A percentile compares a stretch with the other conserved stretches of the same genome.
Conservation (phyloP, 2,329 filamentous ascomycete genomes). For the Neophaeococcomyces aloes region DNA sequence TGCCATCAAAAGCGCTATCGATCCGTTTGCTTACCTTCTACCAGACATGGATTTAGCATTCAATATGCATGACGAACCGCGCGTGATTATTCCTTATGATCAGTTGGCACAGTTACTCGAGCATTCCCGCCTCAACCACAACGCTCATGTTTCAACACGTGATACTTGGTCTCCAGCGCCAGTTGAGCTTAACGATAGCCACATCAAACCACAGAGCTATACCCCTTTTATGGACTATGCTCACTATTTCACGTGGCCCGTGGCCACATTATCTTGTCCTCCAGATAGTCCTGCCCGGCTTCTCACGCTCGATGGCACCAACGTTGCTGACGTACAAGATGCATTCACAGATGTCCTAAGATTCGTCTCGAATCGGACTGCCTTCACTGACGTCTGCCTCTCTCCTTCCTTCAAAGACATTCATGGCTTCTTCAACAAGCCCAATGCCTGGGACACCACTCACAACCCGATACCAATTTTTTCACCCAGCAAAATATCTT, state of each 20-base stretch:
- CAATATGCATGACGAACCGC: conserved; percentile 88
- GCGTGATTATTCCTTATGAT: conserved; percentile 75
- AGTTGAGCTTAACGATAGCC: conserved; percentile 60
- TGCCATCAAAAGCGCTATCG: conserved; percentile 74
- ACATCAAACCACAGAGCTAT: conserved; percentile 64
- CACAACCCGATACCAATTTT: conserved; percentile 92
- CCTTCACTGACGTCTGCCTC: conserved; percentile 82
- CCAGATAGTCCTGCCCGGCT: conserved; percentile 65
- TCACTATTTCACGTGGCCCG: conserved; percentile 86
- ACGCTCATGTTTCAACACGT: conserved; percentile 55
- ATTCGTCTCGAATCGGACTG: conserved; percentile 79
- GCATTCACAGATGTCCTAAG: conserved; percentile 66
- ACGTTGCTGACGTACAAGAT: conserved; percentile 53
- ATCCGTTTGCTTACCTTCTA: conserved; percentile 67
- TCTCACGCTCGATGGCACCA: conserved; percentile 48
- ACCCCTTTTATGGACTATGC: conserved; percentile 84
- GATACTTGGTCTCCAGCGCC: conserved; percentile 53
- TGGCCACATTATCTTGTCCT: conserved; percentile 76
- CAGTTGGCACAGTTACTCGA: conserved; percentile 63
- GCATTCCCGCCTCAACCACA: too few species aligned
- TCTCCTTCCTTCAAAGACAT: conserved; percentile 67
- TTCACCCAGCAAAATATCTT: conserved; percentile 87
- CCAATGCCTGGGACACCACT: conserved; percentile 79
- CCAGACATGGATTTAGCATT: conserved; percentile 96
- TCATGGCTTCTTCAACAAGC: conserved; percentile 87